Evolutionary conservation across 352 stramenopile species (phyloP), one percentile per base, ranked within the genome.

Genomic region (Pythium sp.): DNA sequence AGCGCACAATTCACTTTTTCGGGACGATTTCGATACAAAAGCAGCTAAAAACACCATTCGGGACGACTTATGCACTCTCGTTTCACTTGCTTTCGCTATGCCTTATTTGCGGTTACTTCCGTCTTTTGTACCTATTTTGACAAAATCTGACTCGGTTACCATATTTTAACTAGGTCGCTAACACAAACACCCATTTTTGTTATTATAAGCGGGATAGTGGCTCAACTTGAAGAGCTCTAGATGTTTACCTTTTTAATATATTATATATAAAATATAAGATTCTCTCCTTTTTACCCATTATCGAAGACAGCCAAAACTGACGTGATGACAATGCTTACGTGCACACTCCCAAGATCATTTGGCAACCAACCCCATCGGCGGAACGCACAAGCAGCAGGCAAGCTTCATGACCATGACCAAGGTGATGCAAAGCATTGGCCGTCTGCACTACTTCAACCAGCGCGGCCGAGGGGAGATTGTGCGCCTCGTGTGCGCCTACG

Each of bases 371-470:
- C 15, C 49, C 49, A 28, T 56, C 49, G n/a, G n/a, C 49, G 49
- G 49, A 56, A 56, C n/a, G 12, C 47, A 55, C 53, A 14, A 38
- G 36, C 14, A 30, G 2, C 22, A 24, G 6, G 36, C 14, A 30
- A 59, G 26, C 28, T 3, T 6, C 8, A 66, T 66, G 61, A 55
- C 62, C n/a, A 6, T 18, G 2, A 18, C 1, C 18, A 51, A 24
- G 43, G 9, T 34, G 15, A 22, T 9, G 36, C 38, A 51, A 22
- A 64, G 43, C 56, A 41, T 71, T 5, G 65, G 65, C 0, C 63
- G 68, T 2, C 66, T 87, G 43, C 65, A 71, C 41, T 87, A 87
- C 64, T 86, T 86, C 49, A 46, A 82, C 66, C 58, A 81, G 54
- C 70, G 77, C 22, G 79, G 67, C 30, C 77, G 79, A 53, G 79